Base-by-base conservation (phyloP, 495 filamentous ascomycete species). In the Aspergillus steynii region DNA sequence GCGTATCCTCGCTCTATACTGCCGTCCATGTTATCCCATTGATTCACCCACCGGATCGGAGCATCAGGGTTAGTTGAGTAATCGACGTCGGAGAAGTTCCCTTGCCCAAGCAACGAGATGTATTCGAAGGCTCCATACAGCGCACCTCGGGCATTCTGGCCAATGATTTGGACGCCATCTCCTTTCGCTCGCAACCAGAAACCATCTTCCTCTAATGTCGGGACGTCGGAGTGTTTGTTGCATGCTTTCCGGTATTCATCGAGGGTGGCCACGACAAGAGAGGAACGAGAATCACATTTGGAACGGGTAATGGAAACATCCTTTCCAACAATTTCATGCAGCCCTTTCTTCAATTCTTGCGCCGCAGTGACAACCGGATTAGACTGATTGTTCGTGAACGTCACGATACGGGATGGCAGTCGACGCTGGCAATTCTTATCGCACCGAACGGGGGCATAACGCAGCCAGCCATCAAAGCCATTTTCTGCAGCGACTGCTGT, bases 11-110 rank as follows among this genome's bases (percentile, higher is more conserved):
- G 77, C 70, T 90, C 87, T 52, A 90, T 86, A 58, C 78, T 86
- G 27, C 88, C 88, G 52, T 89, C 84, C 71, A 89, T 76, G 61
- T 91, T 90, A 68, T 90, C 86, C 88, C 88, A 91, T 61, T 91
- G 81, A 67, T 90, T 90, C 2, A 86, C 80, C 87, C 87, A 90
- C 61, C 88, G 79, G 49, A 90, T 85, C 0, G 83, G 82, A 0
- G 84, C 85, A 37, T 79, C 76, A 0, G 88, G 87, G 61, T 83
- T 90, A 4, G 80, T 77, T 5, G 80, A 70, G 14, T 82, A 78
- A 37, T 80, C 70, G 31, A 84, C 80, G 20, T 80, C 67, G 3
- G 82, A 80, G 61, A 86, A 80, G 60, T 88, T 85, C 10, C 82
- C 85, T 67, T 88, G 86, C 3, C 82, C 83, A 29, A 91, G 71